Evolutionary conservation across 352 stramenopile species (phyloP).

Genomic region (Globisporangium radiosum): DNA sequence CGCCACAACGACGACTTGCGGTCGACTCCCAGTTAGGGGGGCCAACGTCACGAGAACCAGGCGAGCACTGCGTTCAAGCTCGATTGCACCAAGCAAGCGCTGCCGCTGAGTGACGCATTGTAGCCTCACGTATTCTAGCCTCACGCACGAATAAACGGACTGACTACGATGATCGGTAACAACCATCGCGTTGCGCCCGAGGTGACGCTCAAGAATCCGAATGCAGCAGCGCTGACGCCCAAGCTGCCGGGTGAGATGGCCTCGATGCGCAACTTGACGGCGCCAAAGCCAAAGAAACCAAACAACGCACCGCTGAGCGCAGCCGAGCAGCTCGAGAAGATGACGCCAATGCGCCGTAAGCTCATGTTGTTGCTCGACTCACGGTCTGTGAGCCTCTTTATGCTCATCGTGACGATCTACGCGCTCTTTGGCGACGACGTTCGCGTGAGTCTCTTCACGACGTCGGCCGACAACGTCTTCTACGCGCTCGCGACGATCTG

Average conservation of each 20-base stretch:
- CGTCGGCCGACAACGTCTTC: slow-evolving; percentile 76
- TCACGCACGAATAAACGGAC: slow-evolving; percentile 4
- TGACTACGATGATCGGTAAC: slow-evolving; percentile 16
- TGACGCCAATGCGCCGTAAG: slow-evolving; percentile 29
- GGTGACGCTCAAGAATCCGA: slow-evolving; percentile 60
- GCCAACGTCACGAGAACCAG: too few species aligned
- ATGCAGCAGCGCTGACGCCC: slow-evolving; percentile 41
- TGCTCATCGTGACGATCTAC: slow-evolving; percentile 90
- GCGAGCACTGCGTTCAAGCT: too few species aligned
- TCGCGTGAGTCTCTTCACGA: slow-evolving; percentile 64
- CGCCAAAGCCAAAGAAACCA: slow-evolving; percentile 5
- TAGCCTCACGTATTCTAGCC: too few species aligned
- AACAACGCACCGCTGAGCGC: slow-evolving; percentile 11
- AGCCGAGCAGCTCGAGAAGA: slow-evolving; percentile 32
- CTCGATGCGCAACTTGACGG: slow-evolving; percentile 21
- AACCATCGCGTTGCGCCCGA: slow-evolving; percentile 67
- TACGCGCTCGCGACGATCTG: slow-evolving; percentile 81
- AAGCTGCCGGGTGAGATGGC: slow-evolving; percentile 46
- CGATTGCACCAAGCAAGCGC: too few species aligned
- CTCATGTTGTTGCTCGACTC: slow-evolving; percentile 61
- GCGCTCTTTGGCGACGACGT: slow-evolving; percentile 91
- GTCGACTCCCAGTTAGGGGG: not conserved
- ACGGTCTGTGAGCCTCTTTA: slow-evolving; percentile 66
- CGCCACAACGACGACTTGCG: not conserved
- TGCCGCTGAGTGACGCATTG: too few species aligned